Conservation (phyloP, 1,284 basidiomycete genomes). For the Trametes sp. region DNA sequence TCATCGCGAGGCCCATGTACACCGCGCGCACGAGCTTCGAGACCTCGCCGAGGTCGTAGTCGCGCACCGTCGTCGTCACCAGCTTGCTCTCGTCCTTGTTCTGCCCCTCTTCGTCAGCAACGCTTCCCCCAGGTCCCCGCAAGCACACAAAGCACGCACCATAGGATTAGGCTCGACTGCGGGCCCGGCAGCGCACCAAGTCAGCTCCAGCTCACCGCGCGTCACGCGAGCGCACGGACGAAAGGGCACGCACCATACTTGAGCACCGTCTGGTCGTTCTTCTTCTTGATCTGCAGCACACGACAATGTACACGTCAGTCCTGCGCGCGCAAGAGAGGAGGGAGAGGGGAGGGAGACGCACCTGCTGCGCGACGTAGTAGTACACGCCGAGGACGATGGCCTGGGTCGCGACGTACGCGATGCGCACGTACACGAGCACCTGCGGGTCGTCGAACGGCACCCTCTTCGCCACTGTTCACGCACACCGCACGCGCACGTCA, state of each 20-base stretch:
- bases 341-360: constrained; percentile 41
- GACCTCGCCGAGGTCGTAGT: constrained; percentile 91
- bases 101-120: constrained; percentile 44
- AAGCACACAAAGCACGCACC: constrained; percentile 48
- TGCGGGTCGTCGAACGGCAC: constrained; percentile 93
- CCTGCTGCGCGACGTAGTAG: constrained; percentile 77
- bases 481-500: constrained; percentile 33
- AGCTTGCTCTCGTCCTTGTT: constrained; percentile 80
- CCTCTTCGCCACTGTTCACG: constrained; percentile 78
- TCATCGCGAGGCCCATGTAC: constrained; percentile 87
- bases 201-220: constrained; percentile 6
- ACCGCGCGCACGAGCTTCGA: constrained; percentile 87
- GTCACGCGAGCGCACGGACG: constrained; percentile 23
- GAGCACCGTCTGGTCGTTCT: constrained; percentile 95
- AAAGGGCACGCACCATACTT: constrained; percentile 78
- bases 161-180: constrained; percentile 71
- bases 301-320: no score
- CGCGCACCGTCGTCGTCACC: constrained; percentile 91
- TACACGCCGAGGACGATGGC: constrained; percentile 74
- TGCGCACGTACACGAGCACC: constrained; percentile 83
- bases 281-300: constrained; percentile 80
- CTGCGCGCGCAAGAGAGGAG: no score
- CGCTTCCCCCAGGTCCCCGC: background rate
- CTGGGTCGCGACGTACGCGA: constrained; percentile 85
- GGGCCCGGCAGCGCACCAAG: background rate